phyloP scores from a whole-genome alignment of 1,284 basidiomycete genomes.

The Tylopilus orsonianus region DNA sequence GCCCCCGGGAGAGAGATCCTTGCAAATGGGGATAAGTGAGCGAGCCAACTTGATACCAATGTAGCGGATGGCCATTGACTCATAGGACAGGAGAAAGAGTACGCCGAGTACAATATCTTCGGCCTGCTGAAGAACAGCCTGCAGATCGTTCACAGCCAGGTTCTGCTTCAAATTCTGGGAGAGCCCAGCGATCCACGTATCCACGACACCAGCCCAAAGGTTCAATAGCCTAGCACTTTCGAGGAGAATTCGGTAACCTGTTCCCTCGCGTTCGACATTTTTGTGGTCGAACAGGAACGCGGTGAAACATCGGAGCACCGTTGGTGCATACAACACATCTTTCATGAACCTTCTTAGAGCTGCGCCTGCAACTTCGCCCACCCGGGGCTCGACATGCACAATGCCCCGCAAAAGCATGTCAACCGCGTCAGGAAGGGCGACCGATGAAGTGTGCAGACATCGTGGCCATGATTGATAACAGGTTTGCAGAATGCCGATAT shows the following conservation, averaged over 20 bases:
- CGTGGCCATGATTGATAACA: constrained; percentile 89
- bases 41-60: constrained; percentile 64
- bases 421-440: constrained; percentile 62
- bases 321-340: constrained; percentile 56
- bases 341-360: constrained; percentile 77
- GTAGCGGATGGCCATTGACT: constrained; percentile 46
- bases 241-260: constrained; percentile 60
- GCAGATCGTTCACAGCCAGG: constrained; percentile 41
- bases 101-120: constrained; percentile 72
- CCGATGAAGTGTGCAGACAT: constrained; percentile 55
- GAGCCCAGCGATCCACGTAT: constrained; percentile 61
- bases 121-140: constrained; percentile 41
- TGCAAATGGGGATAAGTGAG: constrained; percentile 43
- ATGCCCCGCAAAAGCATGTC: constrained; percentile 82
- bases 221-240: constrained; percentile 65
- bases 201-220: constrained; percentile 77
- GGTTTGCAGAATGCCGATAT: constrained; percentile 74
- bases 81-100: constrained; percentile 79
- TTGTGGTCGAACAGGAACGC: constrained; percentile 77
- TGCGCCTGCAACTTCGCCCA: constrained; percentile 68
- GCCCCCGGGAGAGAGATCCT: constrained; percentile 41
- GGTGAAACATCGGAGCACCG: constrained; percentile 70
- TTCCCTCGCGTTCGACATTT: constrained; percentile 66
- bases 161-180: constrained; percentile 42
- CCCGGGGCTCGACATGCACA: constrained; percentile 78